phyloP scores from a whole-genome alignment of 148 eudicot genomes.

The Suaeda aralocaspica region DNA sequence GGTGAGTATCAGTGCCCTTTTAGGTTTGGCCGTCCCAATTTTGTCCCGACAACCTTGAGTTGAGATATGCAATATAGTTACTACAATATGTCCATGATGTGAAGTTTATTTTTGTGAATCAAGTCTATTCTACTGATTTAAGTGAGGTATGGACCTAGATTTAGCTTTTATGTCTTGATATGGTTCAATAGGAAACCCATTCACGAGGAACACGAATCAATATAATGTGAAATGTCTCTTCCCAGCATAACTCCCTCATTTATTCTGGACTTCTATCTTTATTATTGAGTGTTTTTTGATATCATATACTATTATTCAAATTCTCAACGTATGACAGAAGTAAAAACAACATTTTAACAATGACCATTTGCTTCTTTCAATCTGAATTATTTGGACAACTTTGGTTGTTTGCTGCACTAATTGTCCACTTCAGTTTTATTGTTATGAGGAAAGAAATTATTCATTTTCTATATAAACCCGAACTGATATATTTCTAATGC shows the following conservation, averaged over 20 bases:
- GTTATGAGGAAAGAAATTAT: neutral
- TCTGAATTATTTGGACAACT: too few relatives aligned
- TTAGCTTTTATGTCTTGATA: neutral
- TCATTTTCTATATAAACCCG: neutral
- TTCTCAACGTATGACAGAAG: too few relatives aligned
- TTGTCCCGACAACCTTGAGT: neutral
- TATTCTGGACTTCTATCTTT: too few relatives aligned
- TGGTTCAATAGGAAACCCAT: neutral
- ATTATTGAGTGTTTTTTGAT: neutral
- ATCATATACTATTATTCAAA: too few relatives aligned
- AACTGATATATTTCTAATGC: slow-evolving; percentile 27
- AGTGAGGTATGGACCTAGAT: neutral
- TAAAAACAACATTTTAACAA: too few relatives aligned
- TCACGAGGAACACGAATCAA: neutral
- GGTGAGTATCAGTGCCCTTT: slow-evolving; percentile 37
- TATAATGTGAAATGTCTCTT: neutral
- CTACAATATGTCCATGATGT: too few relatives aligned
- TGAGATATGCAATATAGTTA: neutral
- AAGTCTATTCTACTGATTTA: neutral
- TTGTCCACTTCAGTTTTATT: too few relatives aligned
- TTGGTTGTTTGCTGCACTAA: too few relatives aligned
- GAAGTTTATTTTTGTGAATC: neutral
- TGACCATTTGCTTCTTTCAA: too few relatives aligned
- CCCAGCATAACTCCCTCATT: neutral
- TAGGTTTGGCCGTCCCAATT: neutral